Base-by-base conservation (phyloP, 176 grass and related monocot genomes). In the Oryza longistaminata region DNA sequence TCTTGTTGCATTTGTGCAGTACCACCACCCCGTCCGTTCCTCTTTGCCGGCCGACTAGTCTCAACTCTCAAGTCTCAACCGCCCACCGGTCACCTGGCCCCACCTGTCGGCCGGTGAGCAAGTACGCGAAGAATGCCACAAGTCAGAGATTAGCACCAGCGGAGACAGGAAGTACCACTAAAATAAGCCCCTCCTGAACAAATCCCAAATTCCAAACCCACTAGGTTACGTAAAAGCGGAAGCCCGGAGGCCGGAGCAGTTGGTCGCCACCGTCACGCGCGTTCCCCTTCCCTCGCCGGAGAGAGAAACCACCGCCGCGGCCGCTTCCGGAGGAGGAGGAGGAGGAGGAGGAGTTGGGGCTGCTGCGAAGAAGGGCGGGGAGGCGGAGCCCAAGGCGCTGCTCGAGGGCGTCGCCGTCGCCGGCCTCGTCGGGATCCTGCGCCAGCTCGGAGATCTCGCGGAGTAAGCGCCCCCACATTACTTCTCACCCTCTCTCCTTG, bases 391-490 rank as follows among this genome's bases (percentile, higher is more conserved):
- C 78, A 99, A 92, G 88, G 93, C 84, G 78, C 86, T 94, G 42
- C 89, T 99, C 52, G 97, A 96, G 87, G 92, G 97, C 85, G 85
- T 95, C 79, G 93, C 97, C 71, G 97, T 99, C 74, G 91, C 97
- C 14, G 97, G 97, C 5, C 91, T 99, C 83, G 97, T 99, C 75
- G 97, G 97, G 84, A 92, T 99, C 86, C 88, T 99, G 83, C 90
- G 97, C 78, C 97, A 99, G 92, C 91, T 99, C 49, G 97, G 97
- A 79, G 97, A 99, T 92, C 91, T 99, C 68, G 86, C 97, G 5
- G 97, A 99, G 97, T 99, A 87, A 91, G 88, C 48, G 2, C 25
- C 34, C 35, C 35, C 3, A 31, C 9, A 62, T 64, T 5, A 19
- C 68, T 70, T 16, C 2, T 16, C 3, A 37, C 0, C 2, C 42